These are phyloP conservation scores for Claviceps digitariae DNA, from an alignment of 2,329 filamentous ascomycete species.

Conservation along the genomic window DNA sequence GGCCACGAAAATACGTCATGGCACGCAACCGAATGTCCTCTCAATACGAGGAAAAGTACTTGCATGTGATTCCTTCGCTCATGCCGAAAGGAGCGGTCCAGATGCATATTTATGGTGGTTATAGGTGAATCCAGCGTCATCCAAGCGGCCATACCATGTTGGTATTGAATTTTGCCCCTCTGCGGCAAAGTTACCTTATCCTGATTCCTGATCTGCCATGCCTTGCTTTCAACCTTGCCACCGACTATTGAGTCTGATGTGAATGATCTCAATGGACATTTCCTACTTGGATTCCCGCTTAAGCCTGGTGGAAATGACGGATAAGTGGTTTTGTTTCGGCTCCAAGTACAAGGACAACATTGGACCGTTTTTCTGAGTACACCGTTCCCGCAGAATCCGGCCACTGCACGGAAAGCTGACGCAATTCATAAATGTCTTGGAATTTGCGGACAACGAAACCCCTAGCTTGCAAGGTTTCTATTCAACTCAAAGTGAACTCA, in stretches of 20 bases:
- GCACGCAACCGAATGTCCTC: background rate
- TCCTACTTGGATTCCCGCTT: no score
- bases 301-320: no score
- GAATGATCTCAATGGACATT: no score
- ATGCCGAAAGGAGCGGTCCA: background rate
- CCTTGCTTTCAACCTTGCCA: no score
- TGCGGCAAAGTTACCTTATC: background rate
- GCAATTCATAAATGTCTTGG: background rate
- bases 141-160: background rate
- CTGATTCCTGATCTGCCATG: no score
- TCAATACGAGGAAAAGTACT: background rate
- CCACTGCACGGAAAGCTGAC: no score
- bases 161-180: background rate
- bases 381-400: no score
- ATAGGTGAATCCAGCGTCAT: background rate
- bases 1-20: background rate
- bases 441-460: background rate
- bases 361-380: no score
- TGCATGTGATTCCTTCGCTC: background rate
- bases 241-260: background rate
- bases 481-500: background rate
- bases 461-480: background rate
- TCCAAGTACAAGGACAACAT: no score
- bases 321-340: no score
- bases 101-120: background rate